phyloP scores from a whole-genome alignment of 2,329 filamentous ascomycete genomes.

The Epichloe baconii region DNA sequence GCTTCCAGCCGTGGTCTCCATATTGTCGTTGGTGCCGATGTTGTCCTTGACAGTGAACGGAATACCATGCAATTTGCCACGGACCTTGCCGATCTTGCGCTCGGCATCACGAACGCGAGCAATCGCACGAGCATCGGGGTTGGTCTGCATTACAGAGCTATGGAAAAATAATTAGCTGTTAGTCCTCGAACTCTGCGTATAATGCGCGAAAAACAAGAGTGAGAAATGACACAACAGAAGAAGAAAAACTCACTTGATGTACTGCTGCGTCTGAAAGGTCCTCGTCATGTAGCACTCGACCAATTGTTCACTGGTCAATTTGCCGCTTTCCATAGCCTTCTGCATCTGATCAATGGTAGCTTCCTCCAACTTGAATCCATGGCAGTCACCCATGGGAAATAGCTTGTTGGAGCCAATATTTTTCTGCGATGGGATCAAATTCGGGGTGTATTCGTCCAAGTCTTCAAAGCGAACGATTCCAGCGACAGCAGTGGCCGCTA shows the following conservation, averaged over 20 bases:
- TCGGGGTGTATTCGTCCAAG: conserved; percentile 13
- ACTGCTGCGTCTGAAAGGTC: conserved; percentile 47
- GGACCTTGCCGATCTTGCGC: conserved; percentile 38
- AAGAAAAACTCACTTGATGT: conserved; percentile 39
- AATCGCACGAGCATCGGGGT: conserved; percentile 53
- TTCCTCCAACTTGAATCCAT: conserved; percentile 50
- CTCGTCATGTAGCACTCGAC: conserved; percentile 50
- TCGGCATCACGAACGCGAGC: conserved; percentile 56
- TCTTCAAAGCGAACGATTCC: conserved; percentile 1
- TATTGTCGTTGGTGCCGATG: conserved; percentile 52
- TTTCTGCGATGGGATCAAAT: conserved; percentile 21
- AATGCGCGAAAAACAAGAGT: too few species aligned
- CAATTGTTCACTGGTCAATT: conserved; percentile 44
- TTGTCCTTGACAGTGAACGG: conserved; percentile 67
- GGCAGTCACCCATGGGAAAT: conserved; percentile 52
- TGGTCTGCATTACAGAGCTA: conserved; percentile 49
- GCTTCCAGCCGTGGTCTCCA: conserved; percentile 63
- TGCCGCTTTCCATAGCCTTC: conserved; percentile 36
- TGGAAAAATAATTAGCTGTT: too few species aligned
- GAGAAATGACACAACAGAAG: not conserved
- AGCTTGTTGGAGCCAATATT: conserved; percentile 23
- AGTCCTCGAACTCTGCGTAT: too few species aligned
- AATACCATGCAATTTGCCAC: conserved; percentile 61
- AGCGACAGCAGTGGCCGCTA: conserved; percentile 1
- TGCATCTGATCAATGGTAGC: conserved; percentile 58